Conservation (phyloP, 148 eudicot species). For the Linanthus parryae region DNA sequence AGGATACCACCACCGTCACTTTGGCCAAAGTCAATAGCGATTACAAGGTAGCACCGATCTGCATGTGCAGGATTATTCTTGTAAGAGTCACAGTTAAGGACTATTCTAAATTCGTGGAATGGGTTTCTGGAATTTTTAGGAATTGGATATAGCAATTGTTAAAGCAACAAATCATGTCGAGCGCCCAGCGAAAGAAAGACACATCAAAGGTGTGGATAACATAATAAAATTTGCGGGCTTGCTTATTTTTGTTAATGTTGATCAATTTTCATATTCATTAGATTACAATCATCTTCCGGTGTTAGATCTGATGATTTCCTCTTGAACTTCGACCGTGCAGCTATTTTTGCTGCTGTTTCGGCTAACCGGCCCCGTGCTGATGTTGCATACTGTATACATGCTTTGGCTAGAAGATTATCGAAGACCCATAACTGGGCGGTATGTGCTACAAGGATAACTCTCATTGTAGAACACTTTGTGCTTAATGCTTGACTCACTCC, state of each 20-base stretch:
- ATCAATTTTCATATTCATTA: background rate
- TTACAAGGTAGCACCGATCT: slow-evolving; percentile 54
- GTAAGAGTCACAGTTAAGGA: no score
- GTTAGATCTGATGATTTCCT: no score
- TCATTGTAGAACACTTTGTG: no score
- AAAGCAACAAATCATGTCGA: slow-evolving; percentile 95
- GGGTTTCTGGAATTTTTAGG: slow-evolving; percentile 38
- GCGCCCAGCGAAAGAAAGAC: slow-evolving; percentile 85
- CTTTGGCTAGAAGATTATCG: slow-evolving; percentile 75
- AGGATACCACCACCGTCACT: slow-evolving; percentile 85
- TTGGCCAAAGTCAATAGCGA: slow-evolving; percentile 94
- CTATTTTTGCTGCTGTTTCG: slow-evolving; percentile 77
- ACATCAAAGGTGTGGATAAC: slow-evolving; percentile 91
- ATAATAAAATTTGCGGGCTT: background rate
- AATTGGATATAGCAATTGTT: slow-evolving; percentile 81
- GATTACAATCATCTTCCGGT: no score
- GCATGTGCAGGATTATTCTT: background rate
- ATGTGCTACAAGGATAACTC: slow-evolving; percentile 27
- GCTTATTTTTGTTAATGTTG: background rate
- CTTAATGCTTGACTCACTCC: no score
- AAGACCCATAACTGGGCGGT: slow-evolving; percentile 98
- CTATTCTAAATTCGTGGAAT: no score
- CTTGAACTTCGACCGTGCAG: slow-evolving; percentile 53
- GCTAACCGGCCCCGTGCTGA: slow-evolving; percentile 95
- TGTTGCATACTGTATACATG: slow-evolving; percentile 94